Evolutionary conservation across 2,329 filamentous ascomycete species (phyloP), one percentile per base, ranked within the genome.

Genomic region (Stagonosporopsis cucurbitacearum): DNA sequence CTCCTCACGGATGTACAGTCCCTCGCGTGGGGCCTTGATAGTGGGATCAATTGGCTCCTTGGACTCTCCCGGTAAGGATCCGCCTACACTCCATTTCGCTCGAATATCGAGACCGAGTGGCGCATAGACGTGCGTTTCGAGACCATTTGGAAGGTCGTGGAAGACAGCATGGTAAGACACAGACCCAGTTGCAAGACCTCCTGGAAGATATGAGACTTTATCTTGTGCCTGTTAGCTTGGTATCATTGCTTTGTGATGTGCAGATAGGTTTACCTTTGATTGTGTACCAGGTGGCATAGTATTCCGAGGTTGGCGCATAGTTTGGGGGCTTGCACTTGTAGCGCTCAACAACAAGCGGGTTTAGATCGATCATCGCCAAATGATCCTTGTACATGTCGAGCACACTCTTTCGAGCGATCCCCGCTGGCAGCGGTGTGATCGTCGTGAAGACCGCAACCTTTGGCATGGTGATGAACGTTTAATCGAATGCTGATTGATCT

Each of bases 61-160:
- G 1, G 86, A 83, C 74, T 96, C 91, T 17, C 88, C 89, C 0
- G 88, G 87, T 37, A 90, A 77, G 9, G 84, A 86, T 9, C 92
- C 92, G 41, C 85, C 86, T 4, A 96, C 80, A 8, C 82, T 87
- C 91, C 91, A 96, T 75, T 88, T 89, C 44, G 86, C 88, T 57
- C 86, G 86, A 64, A 96, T 89, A 59, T 95, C 87, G 48, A 96
- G 82, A 11, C 91, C 91, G 69, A 92, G 84, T 0, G 92, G 91
- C 4, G 91, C 92, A 68, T 92, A 94, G 66, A 88, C 87, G 72
- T 96, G 92, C 13, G 91, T 96, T 77, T 92, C 87, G 25, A 96
- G 75, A 5, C 92, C 91, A 52, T 84, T 79, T 4, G 86, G 79
- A 19, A 91, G 80, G 68, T 96, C 85, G 75, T 91, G 85, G 72